Evolutionary conservation across 2,329 filamentous ascomycete species (phyloP), one percentile per base, ranked within the genome.

Genomic region (Arthroderma sp.): DNA sequence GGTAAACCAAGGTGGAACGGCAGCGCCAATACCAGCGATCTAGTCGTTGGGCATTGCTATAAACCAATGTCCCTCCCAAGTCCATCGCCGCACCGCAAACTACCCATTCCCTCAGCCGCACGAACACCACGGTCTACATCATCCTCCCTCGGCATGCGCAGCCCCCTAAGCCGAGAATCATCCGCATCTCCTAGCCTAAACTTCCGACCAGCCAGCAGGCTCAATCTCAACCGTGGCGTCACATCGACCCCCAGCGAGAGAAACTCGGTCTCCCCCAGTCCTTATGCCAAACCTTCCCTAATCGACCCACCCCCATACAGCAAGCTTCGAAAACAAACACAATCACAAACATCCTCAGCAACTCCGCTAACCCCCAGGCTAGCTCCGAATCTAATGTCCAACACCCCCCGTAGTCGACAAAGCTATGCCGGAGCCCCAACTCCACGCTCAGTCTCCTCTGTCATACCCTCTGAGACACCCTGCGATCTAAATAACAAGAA

Each of bases 1-100:
- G 11, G 36, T 8, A 77, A 81, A 42, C 85, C 85, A 3, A 74
- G 78, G 47, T 91, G 85, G 85, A 89, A 80, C 56, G 57, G 56
- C 7, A 83, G 79, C 29, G 76, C 78, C 4, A 85, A 81, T 54
- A 73, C 75, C 4, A 65, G 66, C 5, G 73, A 78, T 49, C 67
- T 78, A n/a, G 72, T 81, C 30, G 74, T 76, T n/a, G 78, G 80
- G 28, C 79, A 83, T 59, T 77, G 77, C 58, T 82, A 78, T 63
- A 81, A 77, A 53, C 75, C 80, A 7, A 62, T 81, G 7, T 75
- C 63, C 32, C 62, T 77, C 38, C 78, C 75, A 5, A 76, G 75
- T 1, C 75, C 78, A 0, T 78, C 73, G 49, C 72, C 77, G 0
- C 75, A 59, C 46, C 55, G 61, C 42, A 68, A 65, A 34, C 40